These are phyloP conservation scores for Rachicladosporium sp. DNA, from an alignment of 2,329 filamentous ascomycete genomes.

Conservation along the genomic window DNA sequence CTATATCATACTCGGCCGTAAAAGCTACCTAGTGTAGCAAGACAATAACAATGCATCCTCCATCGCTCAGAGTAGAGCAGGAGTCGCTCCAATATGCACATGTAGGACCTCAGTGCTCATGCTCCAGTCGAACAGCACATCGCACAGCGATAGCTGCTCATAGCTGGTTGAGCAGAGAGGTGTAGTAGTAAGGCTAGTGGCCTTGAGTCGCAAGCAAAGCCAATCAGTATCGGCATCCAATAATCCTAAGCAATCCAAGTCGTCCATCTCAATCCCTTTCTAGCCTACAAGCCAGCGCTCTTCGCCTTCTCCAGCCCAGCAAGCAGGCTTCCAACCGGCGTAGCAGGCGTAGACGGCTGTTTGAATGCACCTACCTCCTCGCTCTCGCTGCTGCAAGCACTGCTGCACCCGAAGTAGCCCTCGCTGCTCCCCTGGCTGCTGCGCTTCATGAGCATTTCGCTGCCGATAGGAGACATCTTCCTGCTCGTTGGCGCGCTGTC, in stretches of 20 bases:
- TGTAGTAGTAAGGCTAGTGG: too few species aligned
- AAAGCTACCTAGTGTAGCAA: too few species aligned
- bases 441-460: slow-evolving; percentile 26
- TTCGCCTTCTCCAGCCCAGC: slow-evolving; percentile 72
- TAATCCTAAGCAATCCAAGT: slow-evolving; percentile 24
- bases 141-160: too few species aligned
- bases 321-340: slow-evolving; percentile 71
- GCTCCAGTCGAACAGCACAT: too few species aligned
- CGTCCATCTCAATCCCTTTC: slow-evolving; percentile 41
- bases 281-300: slow-evolving; percentile 47
- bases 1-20: too few species aligned
- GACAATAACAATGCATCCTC: too few species aligned
- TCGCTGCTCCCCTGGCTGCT: slow-evolving; percentile 22
- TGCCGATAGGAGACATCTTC: slow-evolving; percentile 27
- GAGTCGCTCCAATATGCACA: not conserved
- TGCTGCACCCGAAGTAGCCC: slow-evolving; percentile 39
- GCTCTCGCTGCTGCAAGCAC: slow-evolving; percentile 60
- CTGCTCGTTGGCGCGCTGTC: slow-evolving; percentile 24
- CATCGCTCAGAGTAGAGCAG: slow-evolving; percentile 20
- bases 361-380: slow-evolving; percentile 22
- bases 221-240: too few species aligned
- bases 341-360: slow-evolving; percentile 30
- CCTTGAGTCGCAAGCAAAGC: too few species aligned
- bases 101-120: too few species aligned
- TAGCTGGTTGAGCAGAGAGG: too few species aligned